phyloP scores from a whole-genome alignment of 495 filamentous ascomycete genomes.

The Penicillium coffeae region DNA sequence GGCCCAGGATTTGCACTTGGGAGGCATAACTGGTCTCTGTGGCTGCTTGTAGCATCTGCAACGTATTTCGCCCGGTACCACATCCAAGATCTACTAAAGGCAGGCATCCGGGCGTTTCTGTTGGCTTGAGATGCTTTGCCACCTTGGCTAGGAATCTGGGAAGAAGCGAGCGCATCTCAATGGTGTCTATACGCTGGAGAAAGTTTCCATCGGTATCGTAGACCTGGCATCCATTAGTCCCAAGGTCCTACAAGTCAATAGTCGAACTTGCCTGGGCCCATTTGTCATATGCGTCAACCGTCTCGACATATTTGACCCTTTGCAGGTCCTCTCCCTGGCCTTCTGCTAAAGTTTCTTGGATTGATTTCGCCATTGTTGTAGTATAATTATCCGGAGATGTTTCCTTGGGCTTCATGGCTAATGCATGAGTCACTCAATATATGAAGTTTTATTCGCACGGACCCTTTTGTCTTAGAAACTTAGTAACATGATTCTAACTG shows the following conservation, averaged over 20 bases:
- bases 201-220: slow-evolving; percentile 76
- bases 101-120: slow-evolving; percentile 49
- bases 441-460: too few species aligned
- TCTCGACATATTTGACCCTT: slow-evolving; percentile 30
- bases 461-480: too few species aligned
- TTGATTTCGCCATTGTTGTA: slow-evolving; percentile 26
- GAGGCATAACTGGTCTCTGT: neutral
- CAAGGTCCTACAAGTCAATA: too few species aligned
- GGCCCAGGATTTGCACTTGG: slow-evolving; percentile 35
- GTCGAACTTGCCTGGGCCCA: slow-evolving; percentile 33
- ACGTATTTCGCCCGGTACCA: slow-evolving; percentile 67
- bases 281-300: slow-evolving; percentile 40
- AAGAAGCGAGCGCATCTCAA: slow-evolving; percentile 52
- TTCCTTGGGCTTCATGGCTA: too few species aligned
- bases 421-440: too few species aligned
- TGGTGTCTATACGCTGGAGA: slow-evolving; percentile 63
- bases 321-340: slow-evolving; percentile 1
- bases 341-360: slow-evolving; percentile 23
- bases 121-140: slow-evolving; percentile 5
- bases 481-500: too few species aligned
- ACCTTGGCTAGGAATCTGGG: slow-evolving; percentile 47
- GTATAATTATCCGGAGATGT: neutral
- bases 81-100: slow-evolving; percentile 54
- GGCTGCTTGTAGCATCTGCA: slow-evolving; percentile 47
- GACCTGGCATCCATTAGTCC: too few species aligned